phyloP scores from a whole-genome alignment of 2,329 filamentous ascomycete genomes.

The Pyricularia sp. region DNA sequence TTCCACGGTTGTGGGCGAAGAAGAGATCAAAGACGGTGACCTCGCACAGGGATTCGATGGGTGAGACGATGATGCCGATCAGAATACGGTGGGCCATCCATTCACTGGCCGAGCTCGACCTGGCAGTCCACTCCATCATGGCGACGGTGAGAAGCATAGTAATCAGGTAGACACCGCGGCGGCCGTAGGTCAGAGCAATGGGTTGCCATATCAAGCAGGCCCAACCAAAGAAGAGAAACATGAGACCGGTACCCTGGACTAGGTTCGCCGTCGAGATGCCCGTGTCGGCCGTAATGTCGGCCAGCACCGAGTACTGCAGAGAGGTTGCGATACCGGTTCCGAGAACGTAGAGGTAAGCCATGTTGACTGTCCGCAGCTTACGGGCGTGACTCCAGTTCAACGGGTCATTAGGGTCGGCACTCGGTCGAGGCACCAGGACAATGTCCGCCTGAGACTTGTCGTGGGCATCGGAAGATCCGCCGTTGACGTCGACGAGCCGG shows the following conservation, averaged over 20 bases:
- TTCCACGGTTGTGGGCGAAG: no score
- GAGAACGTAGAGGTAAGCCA: constrained; percentile 29
- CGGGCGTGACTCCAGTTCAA: constrained; percentile 25
- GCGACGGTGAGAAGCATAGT: constrained; percentile 19
- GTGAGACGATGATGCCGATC: constrained; percentile 3
- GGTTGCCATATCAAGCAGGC: constrained; percentile 37
- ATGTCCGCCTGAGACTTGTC: constrained; percentile 25
- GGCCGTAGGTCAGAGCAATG: constrained; percentile 21
- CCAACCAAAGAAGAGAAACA: constrained; percentile 34
- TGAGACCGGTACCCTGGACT: constrained; percentile 38
- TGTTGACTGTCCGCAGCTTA: constrained; percentile 20
- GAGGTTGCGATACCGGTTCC: constrained; percentile 33
- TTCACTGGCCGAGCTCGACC: constrained; percentile 26
- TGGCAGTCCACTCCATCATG: constrained; percentile 27
- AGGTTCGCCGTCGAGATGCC: constrained; percentile 22
- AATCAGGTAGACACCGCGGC: constrained; percentile 11
- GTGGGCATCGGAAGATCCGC: constrained; percentile 16
- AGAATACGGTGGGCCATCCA: constrained; percentile 36
- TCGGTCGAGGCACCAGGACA: constrained; percentile 27
- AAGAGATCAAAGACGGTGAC: no score
- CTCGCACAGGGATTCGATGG: no score
- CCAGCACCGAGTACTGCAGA: no score
- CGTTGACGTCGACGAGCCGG: constrained; percentile 28
- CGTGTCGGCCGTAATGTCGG: no score
- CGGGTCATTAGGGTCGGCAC: constrained; percentile 12